A percentile compares a stretch with the other conserved stretches of the same genome.
Conservation (phyloP, 2,329 filamentous ascomycete genomes). For the Fusarium buharicum region DNA sequence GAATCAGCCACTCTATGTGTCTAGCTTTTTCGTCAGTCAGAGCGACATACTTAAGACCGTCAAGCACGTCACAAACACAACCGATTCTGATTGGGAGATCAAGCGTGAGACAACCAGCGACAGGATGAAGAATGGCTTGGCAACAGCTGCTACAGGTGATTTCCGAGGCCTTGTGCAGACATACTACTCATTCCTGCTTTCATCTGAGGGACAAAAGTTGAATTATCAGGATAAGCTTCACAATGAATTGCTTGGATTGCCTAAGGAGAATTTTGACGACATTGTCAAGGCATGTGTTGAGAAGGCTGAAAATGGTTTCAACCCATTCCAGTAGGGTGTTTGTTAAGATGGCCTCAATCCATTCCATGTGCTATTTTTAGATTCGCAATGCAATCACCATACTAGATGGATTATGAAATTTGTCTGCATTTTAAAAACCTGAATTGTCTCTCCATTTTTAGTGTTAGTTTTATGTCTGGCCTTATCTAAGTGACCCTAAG, state of each 20-base stretch:
- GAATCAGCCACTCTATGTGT: slow-evolving; percentile 62
- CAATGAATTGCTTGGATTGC: not conserved
- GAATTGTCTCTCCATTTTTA: no score
- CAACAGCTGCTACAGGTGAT: not conserved
- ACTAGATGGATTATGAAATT: no score
- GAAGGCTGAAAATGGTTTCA: not conserved
- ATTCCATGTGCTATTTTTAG: no score
- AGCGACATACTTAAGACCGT: slow-evolving; percentile 71
- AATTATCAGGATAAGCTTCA: slow-evolving; percentile 2
- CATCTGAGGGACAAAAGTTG: not conserved
- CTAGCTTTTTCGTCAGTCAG: slow-evolving; percentile 69
- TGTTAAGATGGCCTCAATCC: not conserved
- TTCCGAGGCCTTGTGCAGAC: slow-evolving; percentile 2
- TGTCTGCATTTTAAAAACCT: no score
- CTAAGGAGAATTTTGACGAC: slow-evolving; percentile 5
- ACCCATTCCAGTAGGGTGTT: not conserved
- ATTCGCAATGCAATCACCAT: no score
- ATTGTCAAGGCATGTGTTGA: slow-evolving; percentile 3
- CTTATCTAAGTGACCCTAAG: no score
- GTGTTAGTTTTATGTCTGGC: no score
- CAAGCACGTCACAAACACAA: slow-evolving; percentile 66
- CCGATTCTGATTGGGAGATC: slow-evolving; percentile 70
- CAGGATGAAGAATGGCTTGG: slow-evolving; percentile 24
- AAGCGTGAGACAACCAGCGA: slow-evolving; percentile 57
- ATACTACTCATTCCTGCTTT: slow-evolving; percentile 13